Evolutionary conservation across 2,329 filamentous ascomycete genomes (phyloP), one percentile per base, ranked within the genome.

Genomic region (Sarocladium brachiariae): DNA sequence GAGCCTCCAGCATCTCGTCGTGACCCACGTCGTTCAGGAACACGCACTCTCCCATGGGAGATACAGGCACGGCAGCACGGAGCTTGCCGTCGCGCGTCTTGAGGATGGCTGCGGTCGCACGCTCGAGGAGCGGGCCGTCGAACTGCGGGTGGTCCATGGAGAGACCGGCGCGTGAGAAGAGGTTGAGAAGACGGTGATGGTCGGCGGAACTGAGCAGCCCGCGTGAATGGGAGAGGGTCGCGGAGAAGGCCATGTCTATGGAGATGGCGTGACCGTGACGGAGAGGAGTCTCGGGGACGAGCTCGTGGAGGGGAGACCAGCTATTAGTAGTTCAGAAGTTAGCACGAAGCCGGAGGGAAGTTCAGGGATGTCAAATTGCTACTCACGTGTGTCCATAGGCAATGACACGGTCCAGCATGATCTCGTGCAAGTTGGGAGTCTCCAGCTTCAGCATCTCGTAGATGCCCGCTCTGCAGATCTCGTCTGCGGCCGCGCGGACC

Each of bases 181-280:
- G 72, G 50, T 74, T 76, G n/a, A 87, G 68, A 1, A 87, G 66
- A 16, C 83, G 75, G 23, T 66, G 71, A 61, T 87, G 81, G 56
- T 87, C 83, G 1, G 70, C 71, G 39, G 80, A 69, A 19, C 71
- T 74, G 9, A 88, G 71, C 0, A 86, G 69, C 3, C 81, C 80
- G n/a, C 81, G 77, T 53, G 72, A 65, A 60, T 83, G 77, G 16
- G 84, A 81, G 3, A 88, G 72, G 0, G 84, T 87, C 0, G 84
- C 83, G 0, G 83, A 85, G 67, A 84, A 88, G 0, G 84, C 84
- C 84, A 88, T 88, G 62, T 87, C 84, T 54, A 87, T 85, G 2
- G 81, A 84, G 57, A 88, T 87, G 56, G 84, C 84, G 60, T 88
- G 84, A 3, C 84, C 84, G 61, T 88, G 85, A 37, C 84, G 80